Percentiles rank a stretch among this genome's conserved stretches.
These are phyloP conservation scores for Salix suchowensis DNA, from an alignment of 345 rosid genomes.

Conservation along the genomic window DNA sequence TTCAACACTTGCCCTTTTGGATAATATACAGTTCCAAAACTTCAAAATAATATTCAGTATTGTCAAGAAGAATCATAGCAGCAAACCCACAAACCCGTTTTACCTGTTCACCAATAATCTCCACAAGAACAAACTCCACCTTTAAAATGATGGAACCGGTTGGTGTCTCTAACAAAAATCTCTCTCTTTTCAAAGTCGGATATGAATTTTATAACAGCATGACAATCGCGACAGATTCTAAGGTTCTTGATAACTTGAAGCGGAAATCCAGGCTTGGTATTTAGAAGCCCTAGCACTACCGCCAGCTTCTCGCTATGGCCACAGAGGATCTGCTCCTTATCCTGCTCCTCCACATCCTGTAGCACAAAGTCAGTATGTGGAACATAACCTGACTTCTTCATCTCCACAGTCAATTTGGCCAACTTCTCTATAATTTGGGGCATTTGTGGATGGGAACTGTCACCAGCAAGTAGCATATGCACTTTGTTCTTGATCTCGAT, in stretches of 20 bases:
- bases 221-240: conserved; percentile 72
- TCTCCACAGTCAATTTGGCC: conserved; percentile 40
- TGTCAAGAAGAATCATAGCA: not conserved
- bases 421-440: conserved; percentile 41
- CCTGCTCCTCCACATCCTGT: conserved; percentile 61
- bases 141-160: conserved; percentile 64
- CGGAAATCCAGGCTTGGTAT: conserved; percentile 45
- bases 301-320: conserved; percentile 78
- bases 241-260: conserved; percentile 60
- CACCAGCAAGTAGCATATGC: conserved; percentile 58
- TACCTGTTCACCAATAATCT: conserved; percentile 59
- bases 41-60: not conserved
- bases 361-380: conserved; percentile 48
- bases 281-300: conserved; percentile 57
- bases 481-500: conserved; percentile 59
- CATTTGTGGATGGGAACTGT: conserved; percentile 50
- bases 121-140: conserved; percentile 70
- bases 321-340: conserved; percentile 59
- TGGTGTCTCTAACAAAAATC: conserved; percentile 61
- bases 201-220: conserved; percentile 67
- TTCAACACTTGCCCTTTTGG: too few species aligned
- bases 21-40: too few species aligned
- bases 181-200: conserved; percentile 50
- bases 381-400: conserved; percentile 49
- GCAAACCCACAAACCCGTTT: conserved; percentile 18